phyloP scores from a whole-genome alignment of 2,329 filamentous ascomycete species.

The Phyllosticta ampelicida region DNA sequence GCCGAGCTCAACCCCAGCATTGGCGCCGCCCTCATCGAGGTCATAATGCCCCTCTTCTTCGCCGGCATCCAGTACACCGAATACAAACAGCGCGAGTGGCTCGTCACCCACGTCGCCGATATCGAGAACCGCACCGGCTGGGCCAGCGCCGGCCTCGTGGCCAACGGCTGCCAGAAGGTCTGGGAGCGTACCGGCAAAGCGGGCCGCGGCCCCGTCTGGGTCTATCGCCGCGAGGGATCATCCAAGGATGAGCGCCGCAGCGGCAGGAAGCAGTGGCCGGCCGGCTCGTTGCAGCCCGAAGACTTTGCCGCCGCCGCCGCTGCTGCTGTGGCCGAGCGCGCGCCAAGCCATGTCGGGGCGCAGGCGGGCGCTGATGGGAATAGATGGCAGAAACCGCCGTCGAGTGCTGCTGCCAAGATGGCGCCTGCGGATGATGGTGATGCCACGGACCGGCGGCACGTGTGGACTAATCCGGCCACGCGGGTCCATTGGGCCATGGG shows the following conservation, averaged over 20 bases:
- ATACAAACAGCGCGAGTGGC: slow-evolving; percentile 63
- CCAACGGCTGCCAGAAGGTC: slow-evolving; percentile 68
- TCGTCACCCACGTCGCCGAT: slow-evolving; percentile 61
- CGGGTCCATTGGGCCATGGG: slow-evolving; percentile 11
- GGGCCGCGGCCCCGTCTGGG: slow-evolving; percentile 66
- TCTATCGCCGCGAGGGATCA: neutral
- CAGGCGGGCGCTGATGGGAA: neutral
- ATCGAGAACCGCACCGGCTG: slow-evolving; percentile 76
- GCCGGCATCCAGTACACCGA: slow-evolving; percentile 71
- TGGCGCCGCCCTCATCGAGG: slow-evolving; percentile 73
- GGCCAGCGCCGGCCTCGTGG: slow-evolving; percentile 73
- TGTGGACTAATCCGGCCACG: slow-evolving; percentile 7
- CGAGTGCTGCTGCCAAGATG: neutral
- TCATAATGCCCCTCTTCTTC: slow-evolving; percentile 74
- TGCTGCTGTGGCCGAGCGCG: neutral
- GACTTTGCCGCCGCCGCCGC: neutral
- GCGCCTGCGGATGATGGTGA: neutral
- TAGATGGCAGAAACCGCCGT: neutral
- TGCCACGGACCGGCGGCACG: slow-evolving; percentile 4
- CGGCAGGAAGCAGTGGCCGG: neutral
- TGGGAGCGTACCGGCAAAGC: slow-evolving; percentile 69
- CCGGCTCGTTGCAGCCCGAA: neutral
- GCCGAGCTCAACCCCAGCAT: slow-evolving; percentile 62
- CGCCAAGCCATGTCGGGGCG: neutral
- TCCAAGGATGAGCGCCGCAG: neutral